Percentiles rank a stretch among this genome's conserved stretches.
These are phyloP conservation scores for Lathyrus tuberosus DNA, from an alignment of 306 rosid species.

Conservation along the genomic window DNA sequence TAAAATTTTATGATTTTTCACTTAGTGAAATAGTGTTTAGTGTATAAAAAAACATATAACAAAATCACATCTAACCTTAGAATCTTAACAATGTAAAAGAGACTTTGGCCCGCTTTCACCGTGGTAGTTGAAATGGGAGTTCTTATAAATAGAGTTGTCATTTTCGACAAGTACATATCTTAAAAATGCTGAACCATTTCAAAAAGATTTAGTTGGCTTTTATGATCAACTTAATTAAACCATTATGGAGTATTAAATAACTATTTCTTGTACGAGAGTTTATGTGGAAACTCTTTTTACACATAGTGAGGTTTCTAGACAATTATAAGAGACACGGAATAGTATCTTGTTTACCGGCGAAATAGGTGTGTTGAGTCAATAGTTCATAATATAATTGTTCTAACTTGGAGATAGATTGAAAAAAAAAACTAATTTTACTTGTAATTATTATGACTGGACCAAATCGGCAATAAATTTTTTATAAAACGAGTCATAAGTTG, in stretches of 20 bases:
- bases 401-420: too few species aligned
- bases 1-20: too few species aligned
- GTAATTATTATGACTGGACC: too few species aligned
- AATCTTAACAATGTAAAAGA: background rate
- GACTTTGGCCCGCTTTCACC: background rate
- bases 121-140: background rate
- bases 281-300: background rate
- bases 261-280: background rate
- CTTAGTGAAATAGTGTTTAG: too few species aligned
- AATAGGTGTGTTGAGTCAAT: too few species aligned
- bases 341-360: too few species aligned
- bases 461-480: too few species aligned
- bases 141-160: background rate
- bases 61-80: too few species aligned
- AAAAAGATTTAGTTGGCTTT: background rate
- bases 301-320: background rate
- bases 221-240: background rate
- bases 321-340: slow-evolving; percentile 1
- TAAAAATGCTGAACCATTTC: background rate
- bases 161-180: background rate
- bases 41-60: too few species aligned
- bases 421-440: too few species aligned
- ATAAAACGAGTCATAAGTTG: too few species aligned
- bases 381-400: too few species aligned
- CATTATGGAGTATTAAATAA: background rate